These are phyloP conservation scores for Penicillium thymicola DNA, from an alignment of 2,329 filamentous ascomycete species.

Conservation along the genomic window DNA sequence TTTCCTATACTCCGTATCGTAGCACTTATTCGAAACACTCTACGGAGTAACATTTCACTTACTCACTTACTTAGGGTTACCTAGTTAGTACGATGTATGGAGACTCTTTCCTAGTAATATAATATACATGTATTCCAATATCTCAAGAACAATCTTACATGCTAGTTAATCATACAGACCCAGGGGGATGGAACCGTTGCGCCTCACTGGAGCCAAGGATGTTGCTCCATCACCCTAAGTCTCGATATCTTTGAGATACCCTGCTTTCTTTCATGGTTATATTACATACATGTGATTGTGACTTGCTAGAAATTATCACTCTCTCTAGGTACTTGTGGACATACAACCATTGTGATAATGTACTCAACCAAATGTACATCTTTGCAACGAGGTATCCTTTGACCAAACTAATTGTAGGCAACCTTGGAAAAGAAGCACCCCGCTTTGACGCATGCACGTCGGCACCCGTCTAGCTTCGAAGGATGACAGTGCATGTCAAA, in stretches of 20 bases:
- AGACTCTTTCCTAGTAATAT: background rate
- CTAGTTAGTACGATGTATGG: background rate
- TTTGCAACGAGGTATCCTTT: background rate
- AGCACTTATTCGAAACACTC: background rate
- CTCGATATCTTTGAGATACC: background rate
- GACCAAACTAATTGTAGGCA: background rate
- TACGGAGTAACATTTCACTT: background rate
- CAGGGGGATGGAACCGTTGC: conserved; percentile 22
- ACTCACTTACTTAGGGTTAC: background rate
- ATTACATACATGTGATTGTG: background rate
- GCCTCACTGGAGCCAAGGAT: conserved; percentile 9
- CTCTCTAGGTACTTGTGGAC: too few species aligned
- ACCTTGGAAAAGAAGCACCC: background rate
- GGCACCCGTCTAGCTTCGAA: background rate
- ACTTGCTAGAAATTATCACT: background rate
- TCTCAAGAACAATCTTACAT: background rate
- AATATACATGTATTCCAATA: background rate
- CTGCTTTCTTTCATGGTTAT: background rate
- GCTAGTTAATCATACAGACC: conserved; percentile 6
- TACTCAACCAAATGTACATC: background rate
- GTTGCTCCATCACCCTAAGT: background rate
- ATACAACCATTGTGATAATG: too few species aligned
- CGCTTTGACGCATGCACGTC: background rate
- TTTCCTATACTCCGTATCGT: background rate
- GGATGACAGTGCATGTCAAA: background rate